Base-by-base conservation (phyloP, 1,284 basidiomycete genomes). In the Sanghuangporus sanghuang region DNA sequence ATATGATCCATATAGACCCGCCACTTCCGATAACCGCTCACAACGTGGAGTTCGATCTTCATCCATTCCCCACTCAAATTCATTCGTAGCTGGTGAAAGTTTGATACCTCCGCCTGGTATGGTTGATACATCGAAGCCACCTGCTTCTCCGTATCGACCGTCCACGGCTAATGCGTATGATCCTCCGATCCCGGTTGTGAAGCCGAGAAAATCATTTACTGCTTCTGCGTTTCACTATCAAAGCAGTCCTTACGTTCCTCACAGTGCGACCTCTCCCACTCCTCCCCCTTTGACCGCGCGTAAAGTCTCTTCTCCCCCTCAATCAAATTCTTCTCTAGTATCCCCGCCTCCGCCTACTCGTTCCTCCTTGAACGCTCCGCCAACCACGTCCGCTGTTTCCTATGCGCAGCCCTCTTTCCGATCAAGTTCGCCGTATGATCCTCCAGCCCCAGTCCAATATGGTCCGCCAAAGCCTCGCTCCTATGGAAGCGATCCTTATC, bases 151-250 rank as follows among this genome's bases (percentile, higher is more conserved):
- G 74, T 76, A 82, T 71, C 73, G 90, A 61, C 87, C 89, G 16
- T 88, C 85, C 72, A 76, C 83, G 21, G 79, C 77, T 21, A 90
- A 92, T 69, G 90, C 91, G 0, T 93, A 92, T 68, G 90, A 93
- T 67, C 90, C 90, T 14, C 90, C 90, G 32, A 81, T 93, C 62
- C 86, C 84, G 21, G 77, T 81, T 5, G 76, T 79, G 18, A 84
- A 81, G 69, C 74, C 78, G 14, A 73, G 74, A 35, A 78, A 79
- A 57, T 78, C 79, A 60, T 71, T 70, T 16, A 70, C 71, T 42
- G 69, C 74, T n/a, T 63, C 69, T 57, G 69, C 68, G 35, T 62
- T 69, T 14, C 69, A 69, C 27, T 68, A 73, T 38, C 67, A 68
- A 46, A 73, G n/a, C 14, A 54, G 21, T 18, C 48, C 59, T 5